These are phyloP conservation scores for Catenaria anguillulae DNA, from an alignment of 371 early-diverging fungal genomes.

Conservation along the genomic window DNA sequence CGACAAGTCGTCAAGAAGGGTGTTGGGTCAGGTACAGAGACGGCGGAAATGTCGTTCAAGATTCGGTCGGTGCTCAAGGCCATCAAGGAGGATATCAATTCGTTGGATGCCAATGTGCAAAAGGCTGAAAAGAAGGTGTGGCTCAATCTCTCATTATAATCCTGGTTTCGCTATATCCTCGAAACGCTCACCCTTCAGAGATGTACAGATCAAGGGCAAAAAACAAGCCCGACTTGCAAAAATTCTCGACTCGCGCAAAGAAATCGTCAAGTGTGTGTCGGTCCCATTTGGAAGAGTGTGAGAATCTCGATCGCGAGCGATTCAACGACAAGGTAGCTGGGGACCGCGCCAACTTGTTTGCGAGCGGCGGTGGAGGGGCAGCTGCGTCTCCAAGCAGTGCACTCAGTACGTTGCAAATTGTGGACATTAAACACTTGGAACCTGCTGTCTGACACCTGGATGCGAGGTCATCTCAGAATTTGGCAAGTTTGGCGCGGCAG, in stretches of 20 bases:
- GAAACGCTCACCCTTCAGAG: no score
- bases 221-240: constrained; percentile 20
- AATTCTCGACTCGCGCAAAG: constrained; percentile 17
- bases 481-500: background rate
- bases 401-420: background rate
- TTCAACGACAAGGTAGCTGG: constrained; percentile 22
- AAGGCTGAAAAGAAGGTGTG: no score
- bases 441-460: no score
- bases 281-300: constrained; percentile 34
- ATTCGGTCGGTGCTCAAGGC: no score
- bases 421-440: no score
- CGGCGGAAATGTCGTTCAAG: constrained; percentile 33
- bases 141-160: no score
- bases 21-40: constrained; percentile 27
- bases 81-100: constrained; percentile 19
- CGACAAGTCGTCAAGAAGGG: constrained; percentile 10
- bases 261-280: constrained; percentile 26
- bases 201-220: constrained; percentile 13
- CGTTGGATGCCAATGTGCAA: constrained; percentile 27
- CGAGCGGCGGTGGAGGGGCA: constrained; percentile 4
- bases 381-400: background rate
- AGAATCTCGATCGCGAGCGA: constrained; percentile 31
- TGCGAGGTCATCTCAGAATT: no score
- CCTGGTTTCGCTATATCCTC: no score
- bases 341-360: constrained; percentile 26